phyloP scores from a whole-genome alignment of 352 stramenopile species.

The Bremia lactucae region DNA sequence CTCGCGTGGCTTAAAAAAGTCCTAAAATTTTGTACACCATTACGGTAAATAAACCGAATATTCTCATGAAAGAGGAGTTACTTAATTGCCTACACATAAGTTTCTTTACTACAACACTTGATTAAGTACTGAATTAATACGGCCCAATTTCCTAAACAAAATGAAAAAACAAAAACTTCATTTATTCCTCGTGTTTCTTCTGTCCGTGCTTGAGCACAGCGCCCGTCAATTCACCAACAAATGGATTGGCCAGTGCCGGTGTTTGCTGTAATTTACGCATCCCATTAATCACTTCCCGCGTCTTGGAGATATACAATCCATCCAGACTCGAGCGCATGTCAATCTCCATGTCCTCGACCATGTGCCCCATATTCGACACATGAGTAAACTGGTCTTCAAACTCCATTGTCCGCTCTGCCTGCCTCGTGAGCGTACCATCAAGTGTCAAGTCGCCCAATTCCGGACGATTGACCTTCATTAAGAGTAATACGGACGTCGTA shows the following conservation, averaged over 20 bases:
- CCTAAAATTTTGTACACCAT: too few species aligned
- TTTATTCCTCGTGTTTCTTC: conserved; percentile 31
- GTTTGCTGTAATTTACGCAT: conserved; percentile 83
- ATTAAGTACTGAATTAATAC: too few species aligned
- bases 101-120: too few species aligned
- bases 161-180: too few species aligned
- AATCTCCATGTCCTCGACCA: conserved; percentile 95
- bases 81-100: too few species aligned
- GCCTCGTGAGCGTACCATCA: conserved; percentile 83
- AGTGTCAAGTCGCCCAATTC: conserved; percentile 81
- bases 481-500: conserved; percentile 88
- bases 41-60: too few species aligned
- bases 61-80: too few species aligned
- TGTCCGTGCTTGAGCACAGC: conserved; percentile 66
- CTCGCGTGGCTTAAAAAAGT: too few species aligned
- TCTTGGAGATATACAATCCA: conserved; percentile 92
- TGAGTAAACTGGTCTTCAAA: conserved; percentile 78
- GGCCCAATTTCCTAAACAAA: too few species aligned
- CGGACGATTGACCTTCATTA: conserved; percentile 81
- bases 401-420: conserved; percentile 63
- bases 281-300: conserved; percentile 87
- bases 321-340: conserved; percentile 89
- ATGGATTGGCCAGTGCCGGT: conserved; percentile 39
- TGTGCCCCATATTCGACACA: conserved; percentile 90
- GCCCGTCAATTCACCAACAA: conserved; percentile 64